Base-by-base conservation (phyloP, 768 basidiomycete genomes). In the Termitomyces sp. region DNA sequence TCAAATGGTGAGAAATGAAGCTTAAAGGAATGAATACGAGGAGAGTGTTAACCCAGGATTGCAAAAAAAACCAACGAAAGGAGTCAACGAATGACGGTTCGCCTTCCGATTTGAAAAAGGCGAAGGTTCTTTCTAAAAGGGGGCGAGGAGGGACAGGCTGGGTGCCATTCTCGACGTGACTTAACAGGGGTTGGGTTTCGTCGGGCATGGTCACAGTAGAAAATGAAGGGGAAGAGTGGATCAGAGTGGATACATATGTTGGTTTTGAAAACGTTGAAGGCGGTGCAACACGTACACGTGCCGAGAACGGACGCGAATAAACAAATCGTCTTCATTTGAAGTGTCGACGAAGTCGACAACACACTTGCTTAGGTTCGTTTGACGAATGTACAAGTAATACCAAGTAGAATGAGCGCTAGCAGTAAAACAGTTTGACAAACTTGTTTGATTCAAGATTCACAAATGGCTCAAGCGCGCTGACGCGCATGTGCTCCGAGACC, bases 11-110 rank as follows among this genome's bases (percentile, higher is more conserved):
- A 24, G 90, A 77, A 10, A 86, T 58, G 44, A 85, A 71, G 63
- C 84, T 84, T 62, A 95, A 74, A 27, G 95, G 94, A 9, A 95
- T 82, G 59, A 91, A 89, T 49, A 94, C 69, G 53, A 95, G 83
- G 53, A 95, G 76, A 49, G 92, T 45, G 67, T 95, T 95, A 65
- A 90, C 67, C 73, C 83, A 95, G 24, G 82, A 82, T 36, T 79
- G 80, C 52, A 87, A 79, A 55, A 89, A 63, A 67, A 89, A 86
- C 74, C 74, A 86, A 55, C 68, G 73, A 68, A 79, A 82, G 13
- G 89, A 91, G 32, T 69, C 56, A 5, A 71, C 34, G 81, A 84
- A 88, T 14, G 80, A 76, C 0, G 89, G 88, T 67, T 89, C 82
- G 55, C 79, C 85, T 55, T 86, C 81, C n/a, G 79, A 80, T 58